Evolutionary conservation across 305 asterid genomes (phyloP), one percentile per base, ranked within the genome.

Genomic region (Fraxinus floribunda): DNA sequence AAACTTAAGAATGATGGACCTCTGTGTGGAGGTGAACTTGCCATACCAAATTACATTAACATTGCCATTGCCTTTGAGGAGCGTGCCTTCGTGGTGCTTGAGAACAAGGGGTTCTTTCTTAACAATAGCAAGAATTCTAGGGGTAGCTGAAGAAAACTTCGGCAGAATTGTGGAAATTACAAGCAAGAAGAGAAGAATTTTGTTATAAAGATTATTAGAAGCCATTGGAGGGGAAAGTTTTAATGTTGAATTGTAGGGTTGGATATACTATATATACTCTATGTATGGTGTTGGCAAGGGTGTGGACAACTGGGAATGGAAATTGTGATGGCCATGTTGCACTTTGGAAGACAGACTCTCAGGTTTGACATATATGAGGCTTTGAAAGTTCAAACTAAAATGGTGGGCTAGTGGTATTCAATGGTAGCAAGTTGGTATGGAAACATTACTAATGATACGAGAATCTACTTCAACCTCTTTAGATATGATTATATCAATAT

Each of bases 1-100:
- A 64, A 88, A 89, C 62, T 89, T 89, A 9, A 89, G 76, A 9
- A 89, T 70, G 7, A 86, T 83, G 7, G 86, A 86, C 36, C 84
- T 88, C 55, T 89, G 92, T 11, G 68, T 34, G 1, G 85, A 79
- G 5, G 85, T 86, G 79, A 90, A 90, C 18, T 81, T 82, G 5
- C 92, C 94, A 26, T 90, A 90, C 94, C 92, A 90, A 7, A 89
- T 76, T 9, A 90, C 78, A 72, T 90, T 90, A 26, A 90, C 80
- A 0, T 86, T 86, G 20, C 84, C 60, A 5, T 83, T 85, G 35
- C 94, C 94, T 64, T 88, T 84, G 11, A 90, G 83, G 10, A 90
- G 88, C 15, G 62, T 77, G 1, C 94, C 90, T 1, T 88, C 87
- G 77, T 87, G 91, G 83, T 88, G 81, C 52, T 88, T 85, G 4